Evolutionary conservation across 148 eudicot species (phyloP).

Genomic region (Silene conica): DNA sequence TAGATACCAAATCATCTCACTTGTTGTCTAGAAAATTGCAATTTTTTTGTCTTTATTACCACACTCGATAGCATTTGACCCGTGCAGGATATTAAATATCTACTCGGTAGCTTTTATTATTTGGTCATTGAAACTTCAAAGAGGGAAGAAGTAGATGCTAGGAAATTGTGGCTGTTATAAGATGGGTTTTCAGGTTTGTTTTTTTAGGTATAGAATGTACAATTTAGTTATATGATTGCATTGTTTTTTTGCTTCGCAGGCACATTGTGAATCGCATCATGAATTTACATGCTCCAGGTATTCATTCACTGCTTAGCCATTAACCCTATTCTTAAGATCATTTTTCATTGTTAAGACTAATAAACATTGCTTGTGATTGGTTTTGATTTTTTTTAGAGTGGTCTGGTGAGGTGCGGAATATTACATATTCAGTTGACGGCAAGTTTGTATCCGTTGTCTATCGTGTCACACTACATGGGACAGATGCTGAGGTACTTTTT

Average conservation of each 20-base stretch:
- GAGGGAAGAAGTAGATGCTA: no score
- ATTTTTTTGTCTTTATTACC: no score
- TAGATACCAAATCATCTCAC: no score
- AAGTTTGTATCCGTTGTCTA: conserved; percentile 78
- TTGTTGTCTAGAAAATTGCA: no score
- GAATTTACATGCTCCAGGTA: conserved; percentile 96
- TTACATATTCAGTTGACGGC: conserved; percentile 74
- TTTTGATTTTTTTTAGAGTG: conserved; percentile 52
- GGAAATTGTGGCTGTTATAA: not conserved
- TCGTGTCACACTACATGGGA: conserved; percentile 82
- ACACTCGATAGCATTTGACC: no score
- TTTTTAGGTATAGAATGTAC: not conserved
- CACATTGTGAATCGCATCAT: conserved; percentile 82
- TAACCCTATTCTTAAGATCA: not conserved
- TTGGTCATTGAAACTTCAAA: not conserved
- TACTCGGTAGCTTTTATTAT: no score
- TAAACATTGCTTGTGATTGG: not conserved
- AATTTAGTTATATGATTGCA: not conserved
- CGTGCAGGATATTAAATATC: no score
- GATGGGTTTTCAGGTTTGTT: not conserved
- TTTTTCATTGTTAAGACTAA: not conserved
- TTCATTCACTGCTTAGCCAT: conserved; percentile 3
- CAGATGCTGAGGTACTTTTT: conserved; percentile 77
- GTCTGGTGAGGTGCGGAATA: conserved; percentile 84
- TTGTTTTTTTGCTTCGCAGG: conserved; percentile 38